Base-by-base conservation (phyloP, 1,284 basidiomycete genomes). In the Fomitiporia mediterranea region DNA sequence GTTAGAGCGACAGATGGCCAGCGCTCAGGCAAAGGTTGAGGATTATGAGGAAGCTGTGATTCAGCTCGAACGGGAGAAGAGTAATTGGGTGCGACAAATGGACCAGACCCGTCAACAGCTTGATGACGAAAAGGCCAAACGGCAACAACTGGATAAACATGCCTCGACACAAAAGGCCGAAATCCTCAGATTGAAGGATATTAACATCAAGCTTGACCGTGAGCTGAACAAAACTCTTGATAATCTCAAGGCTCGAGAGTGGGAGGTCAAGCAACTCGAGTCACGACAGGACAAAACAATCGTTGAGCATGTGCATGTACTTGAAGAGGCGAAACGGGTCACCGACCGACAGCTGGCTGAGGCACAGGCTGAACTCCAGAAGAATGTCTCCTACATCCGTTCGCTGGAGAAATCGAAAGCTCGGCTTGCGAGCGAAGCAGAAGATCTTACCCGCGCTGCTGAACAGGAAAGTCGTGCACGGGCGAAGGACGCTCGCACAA, bases 261-360 rank as follows among this genome's bases (percentile, higher is more conserved):
- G 86, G 79, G 91, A 96, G 58, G 81, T 93, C 60, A 89, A 86
- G 59, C 87, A 94, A 58, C 73, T 95, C 13, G 87, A 92, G 57
- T 88, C 88, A 5, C 83, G 85, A 67, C 91, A 95, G 70, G 94
- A 98, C 76, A 98, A 96, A 77, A 98, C 94, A 11, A 97, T 98
- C 57, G 94, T 99, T 48, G 96, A 99, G 71, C 97, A 99, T 67
- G 94, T 99, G 19, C 91, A 99, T 65, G 97, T 99, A 15, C 79
- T 98, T 4, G 95, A 99, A 69, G 92, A 97, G 67, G 96, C 97
- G 8, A 98, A 98, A 71, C 89, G 89, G 57, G 87, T 97, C 60
- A 97, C 97, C 1, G 96, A 99, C 68, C 83, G 90, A 25, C 93
- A 98, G 68, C 82, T 98, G 5, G 81, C 78, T 25, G 91, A 94